Conservation (phyloP, 441 rosid genomes). For the Gossypium schwendimanii region DNA sequence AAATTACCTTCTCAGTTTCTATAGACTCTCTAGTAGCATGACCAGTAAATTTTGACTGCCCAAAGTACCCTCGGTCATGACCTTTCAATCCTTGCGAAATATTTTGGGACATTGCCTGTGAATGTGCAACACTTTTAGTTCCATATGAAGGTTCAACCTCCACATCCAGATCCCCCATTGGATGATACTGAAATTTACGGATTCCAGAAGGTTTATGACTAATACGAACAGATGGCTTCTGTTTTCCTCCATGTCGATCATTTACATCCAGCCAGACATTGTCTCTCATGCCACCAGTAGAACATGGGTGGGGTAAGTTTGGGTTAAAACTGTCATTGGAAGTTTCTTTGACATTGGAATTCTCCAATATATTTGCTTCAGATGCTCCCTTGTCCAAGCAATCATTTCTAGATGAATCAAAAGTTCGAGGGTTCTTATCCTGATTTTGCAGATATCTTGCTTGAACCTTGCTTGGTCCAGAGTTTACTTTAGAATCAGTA, state of each 20-base stretch:
- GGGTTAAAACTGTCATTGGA: constrained; percentile 28
- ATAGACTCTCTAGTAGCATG: constrained; percentile 31
- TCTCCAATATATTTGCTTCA: constrained; percentile 26
- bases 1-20: constrained; percentile 43
- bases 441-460: constrained; percentile 25
- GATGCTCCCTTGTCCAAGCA: constrained; percentile 27
- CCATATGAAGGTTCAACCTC: constrained; percentile 39
- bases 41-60: constrained; percentile 39
- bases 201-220: constrained; percentile 38
- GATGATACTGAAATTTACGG: constrained; percentile 85
- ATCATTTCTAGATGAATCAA: constrained; percentile 42
- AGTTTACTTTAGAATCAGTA: constrained; percentile 21
- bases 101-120: constrained; percentile 32
- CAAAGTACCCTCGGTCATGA: constrained; percentile 30
- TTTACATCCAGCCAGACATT: constrained; percentile 40
- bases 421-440: constrained; percentile 31
- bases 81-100: constrained; percentile 32
- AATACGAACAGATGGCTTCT: constrained; percentile 35
- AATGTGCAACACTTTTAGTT: constrained; percentile 29
- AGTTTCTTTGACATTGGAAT: constrained; percentile 31
- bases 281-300: constrained; percentile 29
- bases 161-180: constrained; percentile 74
- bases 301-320: constrained; percentile 24
- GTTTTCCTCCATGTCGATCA: constrained; percentile 40
- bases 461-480: constrained; percentile 18